Percentiles rank a stretch among this genome's conserved stretches.
phyloP scores from a whole-genome alignment of 306 rosid species.

The Corylus avellana region DNA sequence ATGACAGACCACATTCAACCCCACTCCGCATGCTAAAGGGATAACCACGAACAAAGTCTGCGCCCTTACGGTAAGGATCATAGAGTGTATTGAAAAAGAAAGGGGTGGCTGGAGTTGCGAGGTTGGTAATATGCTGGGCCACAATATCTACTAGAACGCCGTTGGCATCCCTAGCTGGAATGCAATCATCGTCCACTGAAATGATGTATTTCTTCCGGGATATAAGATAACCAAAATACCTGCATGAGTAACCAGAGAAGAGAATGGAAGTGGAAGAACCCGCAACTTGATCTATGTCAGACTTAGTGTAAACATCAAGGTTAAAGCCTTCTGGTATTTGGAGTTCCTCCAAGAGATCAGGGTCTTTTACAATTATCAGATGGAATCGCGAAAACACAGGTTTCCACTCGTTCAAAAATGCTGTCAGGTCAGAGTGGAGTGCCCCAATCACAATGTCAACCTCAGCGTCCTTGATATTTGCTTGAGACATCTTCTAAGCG shows the following conservation, averaged over 20 bases:
- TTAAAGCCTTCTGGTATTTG: slow-evolving; percentile 72
- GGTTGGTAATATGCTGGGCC: slow-evolving; percentile 78
- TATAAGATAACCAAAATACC: slow-evolving; percentile 87
- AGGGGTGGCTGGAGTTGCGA: slow-evolving; percentile 94
- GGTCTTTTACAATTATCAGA: slow-evolving; percentile 84
- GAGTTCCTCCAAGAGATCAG: slow-evolving; percentile 79
- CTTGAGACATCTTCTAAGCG: slow-evolving; percentile 64
- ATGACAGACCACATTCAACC: slow-evolving; percentile 79
- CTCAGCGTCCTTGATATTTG: slow-evolving; percentile 52
- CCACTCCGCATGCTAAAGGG: slow-evolving; percentile 96
- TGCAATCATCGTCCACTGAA: slow-evolving; percentile 89
- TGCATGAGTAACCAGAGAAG: slow-evolving; percentile 91
- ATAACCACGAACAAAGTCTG: slow-evolving; percentile 96
- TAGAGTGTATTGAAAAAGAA: slow-evolving; percentile 96
- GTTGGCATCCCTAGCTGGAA: slow-evolving; percentile 67
- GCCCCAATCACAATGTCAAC: slow-evolving; percentile 93
- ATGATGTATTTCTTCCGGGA: slow-evolving; percentile 82
- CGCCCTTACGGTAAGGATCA: slow-evolving; percentile 90
- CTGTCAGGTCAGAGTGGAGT: slow-evolving; percentile 61
- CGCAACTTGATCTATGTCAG: slow-evolving; percentile 66
- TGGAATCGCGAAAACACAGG: slow-evolving; percentile 74
- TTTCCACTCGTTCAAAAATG: slow-evolving; percentile 82
- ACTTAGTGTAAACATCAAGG: slow-evolving; percentile 53
- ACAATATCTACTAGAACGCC: slow-evolving; percentile 65
- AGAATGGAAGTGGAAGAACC: slow-evolving; percentile 66